These are phyloP conservation scores for Clonostachys byssicola DNA, from an alignment of 2,329 filamentous ascomycete species.

Conservation along the genomic window DNA sequence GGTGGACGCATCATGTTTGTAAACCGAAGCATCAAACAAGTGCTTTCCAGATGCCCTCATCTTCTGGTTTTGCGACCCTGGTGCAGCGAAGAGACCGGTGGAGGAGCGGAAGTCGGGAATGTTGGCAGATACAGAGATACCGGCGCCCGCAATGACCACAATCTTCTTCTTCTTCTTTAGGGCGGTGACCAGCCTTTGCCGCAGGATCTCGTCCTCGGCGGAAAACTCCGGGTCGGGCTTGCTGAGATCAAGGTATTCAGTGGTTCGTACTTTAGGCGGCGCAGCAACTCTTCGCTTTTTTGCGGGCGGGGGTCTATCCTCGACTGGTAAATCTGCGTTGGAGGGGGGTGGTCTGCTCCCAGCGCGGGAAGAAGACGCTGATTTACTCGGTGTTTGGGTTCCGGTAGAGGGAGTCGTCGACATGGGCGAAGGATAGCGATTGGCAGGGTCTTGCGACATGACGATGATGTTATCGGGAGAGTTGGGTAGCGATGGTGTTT, in stretches of 20 bases:
- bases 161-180: slow-evolving; percentile 92
- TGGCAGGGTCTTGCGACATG: slow-evolving; percentile 24
- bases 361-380: slow-evolving; percentile 30
- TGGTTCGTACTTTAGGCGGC: slow-evolving; percentile 59
- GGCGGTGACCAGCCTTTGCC: slow-evolving; percentile 68
- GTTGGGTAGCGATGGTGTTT: slow-evolving; percentile 45
- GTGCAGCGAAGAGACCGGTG: slow-evolving; percentile 80
- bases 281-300: slow-evolving; percentile 67
- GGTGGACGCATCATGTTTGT: slow-evolving; percentile 85
- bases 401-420: slow-evolving; percentile 40
- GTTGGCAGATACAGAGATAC: slow-evolving; percentile 94
- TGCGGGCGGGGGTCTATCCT: slow-evolving; percentile 61
- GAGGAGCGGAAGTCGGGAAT: slow-evolving; percentile 96
- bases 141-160: slow-evolving; percentile 91
- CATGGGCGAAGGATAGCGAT: slow-evolving; percentile 47
- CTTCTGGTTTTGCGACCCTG: slow-evolving; percentile 84
- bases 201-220: slow-evolving; percentile 42
- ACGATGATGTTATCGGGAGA: slow-evolving; percentile 26
- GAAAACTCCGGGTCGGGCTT: slow-evolving; percentile 43
- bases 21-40: slow-evolving; percentile 95
- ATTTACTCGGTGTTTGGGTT: slow-evolving; percentile 45
- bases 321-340: slow-evolving; percentile 20
- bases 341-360: not conserved
- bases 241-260: slow-evolving; percentile 73
- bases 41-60: slow-evolving; percentile 88